These are phyloP conservation scores for Echria macrotheca DNA, from an alignment of 495 filamentous ascomycete genomes.

Conservation along the genomic window DNA sequence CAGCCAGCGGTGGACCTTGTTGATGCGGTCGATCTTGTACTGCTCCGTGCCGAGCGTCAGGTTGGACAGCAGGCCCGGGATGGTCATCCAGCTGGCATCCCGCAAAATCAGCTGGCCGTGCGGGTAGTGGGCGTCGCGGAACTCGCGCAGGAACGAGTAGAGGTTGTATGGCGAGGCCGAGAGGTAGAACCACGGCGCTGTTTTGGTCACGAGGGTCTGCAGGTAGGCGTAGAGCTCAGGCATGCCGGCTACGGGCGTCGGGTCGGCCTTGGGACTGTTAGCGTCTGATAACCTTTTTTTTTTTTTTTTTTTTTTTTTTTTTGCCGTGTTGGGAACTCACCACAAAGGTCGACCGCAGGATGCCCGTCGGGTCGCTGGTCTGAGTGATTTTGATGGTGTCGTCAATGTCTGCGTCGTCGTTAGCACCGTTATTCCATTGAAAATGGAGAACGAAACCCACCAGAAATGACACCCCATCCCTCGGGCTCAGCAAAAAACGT, in stretches of 20 bases:
- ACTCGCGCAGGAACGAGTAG: constrained; percentile 75
- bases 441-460: constrained; percentile 29
- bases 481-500: constrained; percentile 70
- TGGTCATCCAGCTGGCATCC: constrained; percentile 81
- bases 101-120: constrained; percentile 78
- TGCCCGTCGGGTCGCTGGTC: constrained; percentile 70
- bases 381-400: constrained; percentile 92
- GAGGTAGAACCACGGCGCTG: constrained; percentile 84
- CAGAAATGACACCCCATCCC: constrained; percentile 83
- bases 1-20: constrained; percentile 68
- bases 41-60: constrained; percentile 76
- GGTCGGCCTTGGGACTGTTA: constrained; percentile 32
- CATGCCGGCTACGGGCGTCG: constrained; percentile 71
- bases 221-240: constrained; percentile 71
- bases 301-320: too few relatives aligned
- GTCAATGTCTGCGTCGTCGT: constrained; percentile 63
- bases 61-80: constrained; percentile 70
- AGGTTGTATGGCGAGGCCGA: constrained; percentile 94
- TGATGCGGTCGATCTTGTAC: constrained; percentile 80
- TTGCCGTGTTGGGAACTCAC: constrained; percentile 29
- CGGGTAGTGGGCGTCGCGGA: constrained; percentile 65
- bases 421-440: constrained; percentile 1
- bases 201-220: constrained; percentile 44
- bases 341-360: constrained; percentile 77
- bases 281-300: neutral